Conservation (phyloP, 1,284 basidiomycete species). For the Lignosus rhinocerotis region DNA sequence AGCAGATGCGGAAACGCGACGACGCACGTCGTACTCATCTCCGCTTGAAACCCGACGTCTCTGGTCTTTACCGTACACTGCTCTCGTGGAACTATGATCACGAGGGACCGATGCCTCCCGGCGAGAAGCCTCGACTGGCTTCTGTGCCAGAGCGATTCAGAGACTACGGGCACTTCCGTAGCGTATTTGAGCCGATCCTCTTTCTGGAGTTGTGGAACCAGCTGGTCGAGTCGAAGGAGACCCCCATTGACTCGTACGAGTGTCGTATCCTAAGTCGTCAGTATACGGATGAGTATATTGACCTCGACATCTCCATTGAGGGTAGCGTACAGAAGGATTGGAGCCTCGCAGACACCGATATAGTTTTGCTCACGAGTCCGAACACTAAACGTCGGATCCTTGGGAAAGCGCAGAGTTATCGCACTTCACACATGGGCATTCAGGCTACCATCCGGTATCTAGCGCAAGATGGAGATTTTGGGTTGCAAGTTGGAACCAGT, state of each 20-base stretch:
- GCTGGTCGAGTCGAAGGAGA: slow-evolving; percentile 76
- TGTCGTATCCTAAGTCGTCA: slow-evolving; percentile 64
- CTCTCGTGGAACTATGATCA: slow-evolving; percentile 88
- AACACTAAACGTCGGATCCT: slow-evolving; percentile 55
- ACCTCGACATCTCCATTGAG: slow-evolving; percentile 65
- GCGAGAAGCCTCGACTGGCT: slow-evolving; percentile 35
- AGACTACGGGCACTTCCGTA: slow-evolving; percentile 70
- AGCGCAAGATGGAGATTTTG: slow-evolving; percentile 51
- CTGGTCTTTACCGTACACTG: slow-evolving; percentile 77
- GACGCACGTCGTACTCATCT: slow-evolving; percentile 65
- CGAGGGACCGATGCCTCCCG: slow-evolving; percentile 59
- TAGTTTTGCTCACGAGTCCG: slow-evolving; percentile 68
- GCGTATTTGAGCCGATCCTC: slow-evolving; percentile 85
- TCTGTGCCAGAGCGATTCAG: slow-evolving; percentile 70
- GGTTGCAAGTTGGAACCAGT: slow-evolving; percentile 59
- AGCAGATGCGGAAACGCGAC: slow-evolving; percentile 55
- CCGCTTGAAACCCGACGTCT: slow-evolving; percentile 83
- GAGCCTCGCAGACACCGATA: slow-evolving; percentile 77
- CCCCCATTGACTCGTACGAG: slow-evolving; percentile 51
- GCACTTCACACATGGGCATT: slow-evolving; percentile 49
- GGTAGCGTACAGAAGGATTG: slow-evolving; percentile 67
- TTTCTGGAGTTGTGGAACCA: slow-evolving; percentile 94
- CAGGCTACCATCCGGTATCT: slow-evolving; percentile 53
- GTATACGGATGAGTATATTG: slow-evolving; percentile 72
- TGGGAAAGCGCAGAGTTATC: slow-evolving; percentile 81